Evolutionary conservation across 345 rosid species (phyloP), one percentile per base, ranked within the genome.

Genomic region (Boechera divaricarpa): DNA sequence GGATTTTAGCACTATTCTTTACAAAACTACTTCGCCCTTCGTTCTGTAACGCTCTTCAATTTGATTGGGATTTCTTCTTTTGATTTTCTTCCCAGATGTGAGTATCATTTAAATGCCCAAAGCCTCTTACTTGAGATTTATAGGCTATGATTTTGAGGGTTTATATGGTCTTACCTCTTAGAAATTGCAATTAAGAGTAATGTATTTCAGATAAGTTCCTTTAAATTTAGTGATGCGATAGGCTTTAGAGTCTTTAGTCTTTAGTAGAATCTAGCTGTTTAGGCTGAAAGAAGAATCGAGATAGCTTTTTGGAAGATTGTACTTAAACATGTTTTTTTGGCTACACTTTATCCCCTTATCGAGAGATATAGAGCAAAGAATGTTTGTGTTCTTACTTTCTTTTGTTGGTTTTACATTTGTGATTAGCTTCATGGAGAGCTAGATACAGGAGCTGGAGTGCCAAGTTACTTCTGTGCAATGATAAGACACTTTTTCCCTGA

Each of bases 381-480:
- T 69, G 65, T 33, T 76, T 47, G 0, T 55, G 0, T 71, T 44
- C 79, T 53, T 70, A 75, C 28, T 38, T 15, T 49, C 47, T 56
- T 7, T 11, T 42, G 18, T 32, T 57, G 39, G 48, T 31, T 80
- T 56, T 54, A 24, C 4, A 35, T 26, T 67, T 59, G 31, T 55
- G 62, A 55, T 82, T 59, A 92, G 98, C 83, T 92, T 80, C 91
- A 83, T 82, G 95, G 97, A 68, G 97, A 89, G 79, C 89, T 91
- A 16, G 98, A 94, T 82, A 90, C 97, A 5, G 85, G 79, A 81
- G 33, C 72, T 60, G 95, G 97, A 55, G 80, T 76, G 16, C 97
- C 97, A 13, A 82, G 70, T 74, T 82, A 79, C 80, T 72, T 82
- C n/a, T 75, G 87, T 62, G 95, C 92, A 5, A 77, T 90, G 88